These are phyloP conservation scores for Trypanosoma theileri DNA, from an alignment of 208 protist genomes.

Conservation along the genomic window DNA sequence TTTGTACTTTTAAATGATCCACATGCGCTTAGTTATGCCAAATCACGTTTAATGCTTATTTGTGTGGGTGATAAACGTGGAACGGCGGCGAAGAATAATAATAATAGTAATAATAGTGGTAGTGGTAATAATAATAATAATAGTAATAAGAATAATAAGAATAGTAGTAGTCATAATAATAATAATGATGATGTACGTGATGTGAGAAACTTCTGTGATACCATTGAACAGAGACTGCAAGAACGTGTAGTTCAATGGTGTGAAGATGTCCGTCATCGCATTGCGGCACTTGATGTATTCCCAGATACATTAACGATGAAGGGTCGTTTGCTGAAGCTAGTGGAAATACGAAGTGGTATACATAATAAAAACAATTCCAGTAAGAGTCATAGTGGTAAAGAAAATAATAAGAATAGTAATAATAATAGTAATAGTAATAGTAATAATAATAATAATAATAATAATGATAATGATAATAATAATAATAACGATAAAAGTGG, in stretches of 20 bases:
- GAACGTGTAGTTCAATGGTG: conserved; percentile 58
- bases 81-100: conserved; percentile 27
- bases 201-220: conserved; percentile 58
- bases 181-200: conserved; percentile 50
- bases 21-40: conserved; percentile 42
- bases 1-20: conserved; percentile 53
- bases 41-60: conserved; percentile 59
- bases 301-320: conserved; percentile 32
- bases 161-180: too few species aligned
- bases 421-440: conserved; percentile 1
- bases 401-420: conserved; percentile 2
- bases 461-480: neutral
- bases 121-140: too few species aligned
- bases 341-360: conserved; percentile 19
- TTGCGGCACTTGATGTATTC: conserved; percentile 30
- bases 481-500: too few species aligned
- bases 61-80: conserved; percentile 21
- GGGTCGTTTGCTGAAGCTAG: conserved; percentile 44
- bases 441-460: neutral
- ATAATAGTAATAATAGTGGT: too few species aligned
- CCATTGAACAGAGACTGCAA: conserved; percentile 53
- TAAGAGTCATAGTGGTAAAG: neutral
- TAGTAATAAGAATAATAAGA: too few species aligned
- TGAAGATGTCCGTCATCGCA: conserved; percentile 39
- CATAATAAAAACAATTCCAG: neutral